Conservation (phyloP, 2,329 filamentous ascomycete genomes). For the Penicillium freii region DNA sequence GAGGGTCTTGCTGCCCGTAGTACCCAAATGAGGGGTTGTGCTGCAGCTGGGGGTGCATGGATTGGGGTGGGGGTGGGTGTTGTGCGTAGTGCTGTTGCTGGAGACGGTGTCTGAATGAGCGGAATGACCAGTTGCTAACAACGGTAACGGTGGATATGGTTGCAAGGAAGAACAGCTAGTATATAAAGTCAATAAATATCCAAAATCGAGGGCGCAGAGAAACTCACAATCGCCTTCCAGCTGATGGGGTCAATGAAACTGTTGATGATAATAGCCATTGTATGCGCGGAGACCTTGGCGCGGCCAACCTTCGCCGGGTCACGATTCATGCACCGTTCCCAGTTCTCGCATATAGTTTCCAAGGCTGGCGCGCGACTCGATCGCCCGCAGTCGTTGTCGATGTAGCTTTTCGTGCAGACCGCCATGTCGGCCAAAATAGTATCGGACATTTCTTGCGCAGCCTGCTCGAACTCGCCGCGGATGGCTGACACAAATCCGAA, state of each 20-base stretch:
- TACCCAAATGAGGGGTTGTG: slow-evolving; percentile 30
- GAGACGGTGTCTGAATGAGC: slow-evolving; percentile 47
- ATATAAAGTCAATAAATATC: slow-evolving; percentile 15
- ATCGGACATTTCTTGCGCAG: slow-evolving; percentile 65
- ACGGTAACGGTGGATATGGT: slow-evolving; percentile 51
- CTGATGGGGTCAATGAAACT: slow-evolving; percentile 88
- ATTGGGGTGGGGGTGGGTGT: slow-evolving; percentile 23
- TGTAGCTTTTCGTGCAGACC: slow-evolving; percentile 70
- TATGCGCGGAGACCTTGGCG: slow-evolving; percentile 78
- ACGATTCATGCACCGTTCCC: slow-evolving; percentile 83
- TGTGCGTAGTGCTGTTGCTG: slow-evolving; percentile 32
- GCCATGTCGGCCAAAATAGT: slow-evolving; percentile 71
- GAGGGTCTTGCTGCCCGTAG: slow-evolving; percentile 20
- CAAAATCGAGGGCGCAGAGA: not conserved
- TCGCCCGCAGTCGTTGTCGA: slow-evolving; percentile 70
- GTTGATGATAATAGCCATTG: slow-evolving; percentile 90
- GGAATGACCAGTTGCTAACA: slow-evolving; percentile 60
- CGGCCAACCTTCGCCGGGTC: slow-evolving; percentile 75
- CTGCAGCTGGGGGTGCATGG: slow-evolving; percentile 27
- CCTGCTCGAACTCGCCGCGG: slow-evolving; percentile 70
- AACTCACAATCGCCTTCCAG: slow-evolving; percentile 70
- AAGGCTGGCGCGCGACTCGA: slow-evolving; percentile 69
- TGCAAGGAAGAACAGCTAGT: slow-evolving; percentile 40
- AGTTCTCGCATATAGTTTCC: slow-evolving; percentile 69
- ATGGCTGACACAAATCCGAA: slow-evolving; percentile 69